A percentile compares a stretch with the other conserved stretches of the same genome.
phyloP scores from a whole-genome alignment of 495 filamentous ascomycete species.

The Penicillium subrubescens region DNA sequence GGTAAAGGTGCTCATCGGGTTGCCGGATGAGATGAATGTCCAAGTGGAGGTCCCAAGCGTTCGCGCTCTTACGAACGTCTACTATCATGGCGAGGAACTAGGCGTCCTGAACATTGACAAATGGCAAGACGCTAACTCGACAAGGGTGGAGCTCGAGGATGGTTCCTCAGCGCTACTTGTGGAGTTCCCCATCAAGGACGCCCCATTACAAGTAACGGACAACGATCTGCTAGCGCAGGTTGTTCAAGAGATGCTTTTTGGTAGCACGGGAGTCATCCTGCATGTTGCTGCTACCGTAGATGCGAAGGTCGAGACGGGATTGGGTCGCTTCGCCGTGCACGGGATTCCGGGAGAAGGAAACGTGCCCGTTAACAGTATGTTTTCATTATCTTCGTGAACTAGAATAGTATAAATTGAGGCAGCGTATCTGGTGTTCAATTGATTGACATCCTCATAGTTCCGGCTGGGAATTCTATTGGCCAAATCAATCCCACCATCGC shows the following conservation, averaged over 20 bases:
- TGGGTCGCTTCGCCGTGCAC: constrained; percentile 78
- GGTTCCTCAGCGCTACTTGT: constrained; percentile 65
- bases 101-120: constrained; percentile 73
- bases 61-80: constrained; percentile 75
- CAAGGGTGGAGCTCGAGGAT: constrained; percentile 57
- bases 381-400: constrained; percentile 22
- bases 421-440: constrained; percentile 9
- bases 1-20: constrained; percentile 70
- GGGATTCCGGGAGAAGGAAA: constrained; percentile 82
- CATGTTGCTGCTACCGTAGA: constrained; percentile 80
- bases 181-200: constrained; percentile 71
- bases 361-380: constrained; percentile 86
- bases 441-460: constrained; percentile 34
- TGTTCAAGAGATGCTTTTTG: constrained; percentile 74
- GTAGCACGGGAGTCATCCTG: constrained; percentile 62
- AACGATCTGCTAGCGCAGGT: constrained; percentile 72
- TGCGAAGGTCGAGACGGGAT: constrained; percentile 72
- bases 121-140: constrained; percentile 88
- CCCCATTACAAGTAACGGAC: constrained; percentile 80
- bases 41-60: constrained; percentile 72
- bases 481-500: constrained; percentile 62
- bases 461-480: constrained; percentile 50
- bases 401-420: constrained; percentile 27
- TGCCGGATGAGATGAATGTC: constrained; percentile 88
- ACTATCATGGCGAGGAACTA: constrained; percentile 71